Conservation (phyloP, 257 asterid species). For the Thymus quinquecostatus region DNA sequence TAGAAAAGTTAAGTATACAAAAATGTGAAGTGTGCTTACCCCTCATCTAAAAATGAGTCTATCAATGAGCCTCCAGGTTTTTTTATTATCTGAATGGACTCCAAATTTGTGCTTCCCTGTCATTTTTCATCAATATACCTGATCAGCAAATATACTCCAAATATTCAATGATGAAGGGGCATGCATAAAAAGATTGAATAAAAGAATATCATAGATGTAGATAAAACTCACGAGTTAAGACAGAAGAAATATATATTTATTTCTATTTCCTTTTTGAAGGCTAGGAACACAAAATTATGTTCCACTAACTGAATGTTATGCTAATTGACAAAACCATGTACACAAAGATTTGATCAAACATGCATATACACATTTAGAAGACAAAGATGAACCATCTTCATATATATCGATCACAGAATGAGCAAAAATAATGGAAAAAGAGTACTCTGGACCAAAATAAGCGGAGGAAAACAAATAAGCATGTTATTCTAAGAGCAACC, state of each 20-base stretch:
- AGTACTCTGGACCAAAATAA: not conserved
- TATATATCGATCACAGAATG: not conserved
- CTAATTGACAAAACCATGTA: not conserved
- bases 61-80: conserved; percentile 87
- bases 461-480: not conserved
- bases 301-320: conserved; percentile 1
- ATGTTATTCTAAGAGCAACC: not conserved
- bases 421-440: too few relatives aligned
- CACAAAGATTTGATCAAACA: not conserved
- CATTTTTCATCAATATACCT: conserved; percentile 29
- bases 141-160: conserved; percentile 5
- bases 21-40: conserved; percentile 46
- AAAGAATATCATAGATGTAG: not conserved
- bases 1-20: not conserved
- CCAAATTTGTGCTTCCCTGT: conserved; percentile 95
- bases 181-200: not conserved
- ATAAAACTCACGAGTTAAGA: conserved; percentile 10
- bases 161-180: not conserved
- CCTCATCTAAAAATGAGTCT: conserved; percentile 91
- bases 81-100: conserved; percentile 89
- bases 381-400: not conserved
- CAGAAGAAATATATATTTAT: not conserved
- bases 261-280: not conserved
- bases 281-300: not conserved
- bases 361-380: not conserved